Conservation (phyloP, 2,329 filamentous ascomycete species). For the Emergomyces africanus region DNA sequence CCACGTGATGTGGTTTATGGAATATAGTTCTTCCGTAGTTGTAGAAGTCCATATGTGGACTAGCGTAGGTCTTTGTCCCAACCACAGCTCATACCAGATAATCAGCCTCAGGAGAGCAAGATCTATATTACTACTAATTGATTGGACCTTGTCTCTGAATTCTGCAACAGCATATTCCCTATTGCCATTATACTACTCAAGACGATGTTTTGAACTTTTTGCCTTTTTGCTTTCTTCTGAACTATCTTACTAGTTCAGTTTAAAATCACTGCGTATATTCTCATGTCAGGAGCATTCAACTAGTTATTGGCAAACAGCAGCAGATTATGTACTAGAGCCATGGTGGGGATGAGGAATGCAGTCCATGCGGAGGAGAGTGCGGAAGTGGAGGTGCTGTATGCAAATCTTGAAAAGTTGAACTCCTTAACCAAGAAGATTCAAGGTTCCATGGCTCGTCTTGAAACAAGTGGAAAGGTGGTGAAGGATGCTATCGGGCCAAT, state of each 20-base stretch:
- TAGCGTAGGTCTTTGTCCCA: neutral
- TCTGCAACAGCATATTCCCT: neutral
- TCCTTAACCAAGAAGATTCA: constrained; percentile 93
- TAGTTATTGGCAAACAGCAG: neutral
- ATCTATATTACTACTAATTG: neutral
- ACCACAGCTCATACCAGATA: neutral
- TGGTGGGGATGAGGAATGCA: constrained; percentile 45
- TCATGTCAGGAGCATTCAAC: neutral
- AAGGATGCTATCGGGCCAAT: constrained; percentile 86
- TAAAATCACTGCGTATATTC: neutral
- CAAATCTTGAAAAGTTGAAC: constrained; percentile 78
- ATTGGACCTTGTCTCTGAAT: neutral
- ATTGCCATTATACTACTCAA: neutral
- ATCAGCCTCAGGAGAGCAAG: neutral
- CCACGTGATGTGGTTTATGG: neutral
- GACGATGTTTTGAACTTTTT: neutral
- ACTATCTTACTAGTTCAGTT: neutral
- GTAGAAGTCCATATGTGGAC: neutral
- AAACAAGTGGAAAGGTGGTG: constrained; percentile 79
- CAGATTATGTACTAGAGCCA: constrained; percentile 15
- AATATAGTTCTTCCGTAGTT: neutral
- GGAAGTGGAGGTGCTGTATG: constrained; percentile 53
- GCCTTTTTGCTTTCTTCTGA: neutral
- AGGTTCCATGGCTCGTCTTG: constrained; percentile 68
- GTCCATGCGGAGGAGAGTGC: constrained; percentile 54